Conservation (phyloP, 2,329 filamentous ascomycete genomes). For the Penicillium sp. region DNA sequence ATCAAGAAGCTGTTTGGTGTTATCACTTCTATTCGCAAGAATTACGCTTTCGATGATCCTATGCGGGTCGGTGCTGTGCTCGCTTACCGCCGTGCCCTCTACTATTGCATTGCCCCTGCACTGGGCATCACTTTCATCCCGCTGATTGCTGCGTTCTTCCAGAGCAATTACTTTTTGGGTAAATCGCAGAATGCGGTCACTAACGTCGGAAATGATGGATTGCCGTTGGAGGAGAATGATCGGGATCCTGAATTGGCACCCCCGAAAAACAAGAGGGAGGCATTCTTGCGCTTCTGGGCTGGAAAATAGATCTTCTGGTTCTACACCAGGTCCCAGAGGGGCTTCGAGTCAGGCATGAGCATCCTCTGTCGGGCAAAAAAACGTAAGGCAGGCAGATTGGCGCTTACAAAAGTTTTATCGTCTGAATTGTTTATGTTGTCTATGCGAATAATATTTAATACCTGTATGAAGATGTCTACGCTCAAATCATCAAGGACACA, state of each 20-base stretch:
- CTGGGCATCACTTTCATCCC: not conserved
- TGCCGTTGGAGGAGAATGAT: not conserved
- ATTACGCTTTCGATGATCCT: not conserved
- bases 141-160: not conserved
- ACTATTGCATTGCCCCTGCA: not conserved
- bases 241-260: not conserved
- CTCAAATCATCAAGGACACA: too few species aligned
- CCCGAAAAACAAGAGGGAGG: slow-evolving; percentile 2
- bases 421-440: too few species aligned
- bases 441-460: too few species aligned
- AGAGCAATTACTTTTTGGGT: slow-evolving; percentile 7
- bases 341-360: too few species aligned
- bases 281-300: slow-evolving; percentile 3
- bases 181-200: slow-evolving; percentile 9
- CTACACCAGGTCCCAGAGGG: not conserved
- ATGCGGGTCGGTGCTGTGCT: slow-evolving; percentile 2
- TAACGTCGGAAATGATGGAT: slow-evolving; percentile 10
- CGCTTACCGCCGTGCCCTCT: slow-evolving; percentile 1
- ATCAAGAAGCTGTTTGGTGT: not conserved
- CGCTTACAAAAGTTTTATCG: too few species aligned
- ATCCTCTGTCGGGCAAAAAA: too few species aligned
- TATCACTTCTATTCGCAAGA: not conserved
- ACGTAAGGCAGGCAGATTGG: too few species aligned
- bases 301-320: not conserved
- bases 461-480: too few species aligned